phyloP scores from a whole-genome alignment of 345 rosid genomes.

The Eucalyptus pauciflora region DNA sequence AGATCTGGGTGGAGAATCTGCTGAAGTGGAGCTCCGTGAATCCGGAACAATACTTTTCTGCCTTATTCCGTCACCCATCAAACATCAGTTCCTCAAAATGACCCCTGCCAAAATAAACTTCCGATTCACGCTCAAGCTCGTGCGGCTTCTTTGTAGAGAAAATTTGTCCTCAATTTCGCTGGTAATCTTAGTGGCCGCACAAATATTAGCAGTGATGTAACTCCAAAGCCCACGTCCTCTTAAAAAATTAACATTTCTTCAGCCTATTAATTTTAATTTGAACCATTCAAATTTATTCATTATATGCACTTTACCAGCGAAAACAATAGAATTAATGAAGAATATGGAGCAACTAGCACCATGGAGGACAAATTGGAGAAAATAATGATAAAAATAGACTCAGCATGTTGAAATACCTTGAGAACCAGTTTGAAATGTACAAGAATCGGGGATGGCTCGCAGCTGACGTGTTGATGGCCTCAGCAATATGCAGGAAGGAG shows the following conservation, averaged over 20 bases:
- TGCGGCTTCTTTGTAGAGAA: neutral
- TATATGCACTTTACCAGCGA: neutral
- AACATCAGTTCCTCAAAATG: constrained; percentile 21
- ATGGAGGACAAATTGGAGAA: neutral
- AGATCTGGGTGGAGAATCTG: constrained; percentile 36
- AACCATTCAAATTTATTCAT: neutral
- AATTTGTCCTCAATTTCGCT: neutral
- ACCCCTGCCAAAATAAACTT: constrained; percentile 18
- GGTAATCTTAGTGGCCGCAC: neutral
- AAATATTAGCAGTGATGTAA: neutral
- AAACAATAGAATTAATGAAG: too few relatives aligned
- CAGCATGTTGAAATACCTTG: neutral
- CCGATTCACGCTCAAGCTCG: constrained; percentile 16
- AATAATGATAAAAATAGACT: neutral
- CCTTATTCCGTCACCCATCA: constrained; percentile 30
- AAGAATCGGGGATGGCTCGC: neutral
- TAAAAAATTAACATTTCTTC: neutral
- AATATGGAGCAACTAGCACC: neutral
- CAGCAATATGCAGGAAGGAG: neutral
- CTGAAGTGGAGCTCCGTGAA: constrained; percentile 36
- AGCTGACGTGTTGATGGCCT: neutral
- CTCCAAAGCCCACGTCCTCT: neutral
- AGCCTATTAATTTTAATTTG: neutral
- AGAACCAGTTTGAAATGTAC: neutral
- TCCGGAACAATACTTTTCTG: constrained; percentile 47